Base-by-base conservation (phyloP, 257 asterid species). In the Linaria vulgaris region DNA sequence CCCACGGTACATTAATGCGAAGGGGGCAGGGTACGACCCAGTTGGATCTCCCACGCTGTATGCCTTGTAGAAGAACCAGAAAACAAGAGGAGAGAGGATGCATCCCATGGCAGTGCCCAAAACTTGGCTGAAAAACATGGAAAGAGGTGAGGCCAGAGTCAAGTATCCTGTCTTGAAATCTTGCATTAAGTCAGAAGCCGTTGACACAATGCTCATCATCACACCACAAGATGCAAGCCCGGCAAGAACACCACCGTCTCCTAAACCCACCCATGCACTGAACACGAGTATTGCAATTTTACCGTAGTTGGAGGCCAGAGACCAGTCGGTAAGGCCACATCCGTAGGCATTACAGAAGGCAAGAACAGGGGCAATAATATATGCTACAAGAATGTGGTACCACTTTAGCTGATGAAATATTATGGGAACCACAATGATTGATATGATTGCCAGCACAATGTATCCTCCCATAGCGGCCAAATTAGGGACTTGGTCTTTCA, bases 291-390 rank as follows among this genome's bases (percentile, higher is more conserved):
- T 51, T 0, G 61, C 69, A 9, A 64, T 49, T n/a, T 64, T 64
- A 12, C 69, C 69, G 10, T 64, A 64, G 20, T 64, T 64, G 59
- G 46, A 52, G 12, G 69, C 61, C 69, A 64, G 34, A 12, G 46
- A 41, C 69, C 46, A 41, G 60, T 64, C 69, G 9, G 69, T 52
- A n/a, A n/a, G n/a, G n/a, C n/a, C n/a, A n/a, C n/a, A n/a, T n/a
- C n/a, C n/a, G n/a, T n/a, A n/a, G n/a, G n/a, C n/a, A n/a, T n/a
- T n/a, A n/a, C n/a, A n/a, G n/a, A n/a, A n/a, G n/a, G n/a, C n/a
- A n/a, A n/a, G 6, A 64, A 39, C 27, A 1, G 69, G 69, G 0
- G 69, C 69, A 6, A 54, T 8, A 2, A 41, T 16, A 52, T 64
- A 64, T 1, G 53, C 52, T 9, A 54, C 52, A 6, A 50, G 20